These are phyloP conservation scores for Westerdykella aurantiaca DNA, from an alignment of 2,329 filamentous ascomycete species.

Conservation along the genomic window DNA sequence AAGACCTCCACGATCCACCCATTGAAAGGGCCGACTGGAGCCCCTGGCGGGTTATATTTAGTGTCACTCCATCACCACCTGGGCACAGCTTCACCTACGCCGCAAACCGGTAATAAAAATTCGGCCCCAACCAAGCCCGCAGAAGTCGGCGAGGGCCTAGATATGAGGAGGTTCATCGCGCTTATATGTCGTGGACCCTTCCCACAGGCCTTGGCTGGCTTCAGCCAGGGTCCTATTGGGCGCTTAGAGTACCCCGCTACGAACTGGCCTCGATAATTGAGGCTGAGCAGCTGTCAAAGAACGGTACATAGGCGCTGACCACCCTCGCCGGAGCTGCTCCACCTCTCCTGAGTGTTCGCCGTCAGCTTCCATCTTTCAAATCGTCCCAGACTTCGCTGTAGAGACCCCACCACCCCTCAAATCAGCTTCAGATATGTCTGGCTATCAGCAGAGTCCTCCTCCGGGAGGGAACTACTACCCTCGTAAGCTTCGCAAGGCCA, in stretches of 20 bases:
- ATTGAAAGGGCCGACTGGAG: too few relatives aligned
- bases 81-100: too few relatives aligned
- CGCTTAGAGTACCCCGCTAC: constrained; percentile 26
- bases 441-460: constrained; percentile 27
- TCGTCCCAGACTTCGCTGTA: too few relatives aligned
- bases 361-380: background rate
- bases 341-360: background rate
- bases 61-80: too few relatives aligned
- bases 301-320: constrained; percentile 22
- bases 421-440: constrained; percentile 20
- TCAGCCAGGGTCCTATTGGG: constrained; percentile 9
- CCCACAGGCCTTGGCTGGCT: constrained; percentile 1
- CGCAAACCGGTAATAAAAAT: too few relatives aligned
- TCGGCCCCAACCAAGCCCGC: too few relatives aligned
- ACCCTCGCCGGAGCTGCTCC: background rate
- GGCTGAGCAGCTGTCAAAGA: constrained; percentile 30
- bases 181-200: constrained; percentile 9
- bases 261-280: constrained; percentile 18
- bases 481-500: constrained; percentile 7
- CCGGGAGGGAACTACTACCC: constrained; percentile 35
- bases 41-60: too few relatives aligned
- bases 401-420: background rate
- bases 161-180: background rate
- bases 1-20: too few relatives aligned
- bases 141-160: too few relatives aligned